Base-by-base conservation (phyloP, 2,329 filamentous ascomycete genomes). In the Trichoderma pleuroti region DNA sequence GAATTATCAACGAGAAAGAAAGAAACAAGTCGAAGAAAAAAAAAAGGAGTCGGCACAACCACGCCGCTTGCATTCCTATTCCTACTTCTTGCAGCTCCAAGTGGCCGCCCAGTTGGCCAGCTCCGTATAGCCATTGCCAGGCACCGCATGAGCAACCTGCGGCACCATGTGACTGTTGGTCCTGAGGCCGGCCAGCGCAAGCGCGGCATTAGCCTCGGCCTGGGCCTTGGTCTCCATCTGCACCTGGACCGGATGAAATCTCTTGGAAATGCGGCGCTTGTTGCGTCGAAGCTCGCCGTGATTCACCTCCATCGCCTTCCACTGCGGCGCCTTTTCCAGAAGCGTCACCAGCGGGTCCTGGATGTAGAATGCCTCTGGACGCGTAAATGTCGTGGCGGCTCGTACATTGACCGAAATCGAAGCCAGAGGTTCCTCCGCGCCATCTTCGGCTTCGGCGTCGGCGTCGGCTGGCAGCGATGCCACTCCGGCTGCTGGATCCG, bases 371-470 rank as follows among this genome's bases (percentile, higher is more conserved):
- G 75, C 71, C 8, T 78, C 72, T 24, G 70, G 70, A 32, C 70
- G 74, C 9, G 71, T 71, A 42, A 74, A 76, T 14, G 60, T 39
- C 39, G 57, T 71, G 5, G 72, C 72, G 32, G 71, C 74, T 4
- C 77, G 76, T 71, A 78, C 65, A 59, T 81, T 81, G 12, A 76
- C 73, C 18, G 80, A 81, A 32, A 81, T 74, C 1, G 76, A 74
- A 16, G 75, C 64, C 7, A 81, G 70, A 3, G 79, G 77, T 3
- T 78, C 78, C 0, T 74, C 62, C 0, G 75, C 75, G 7, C 75
- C 74, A 28, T 74, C 77, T 16, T 34, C 72, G 0, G 79, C 79
- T 16, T 34, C 72, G 0, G 79, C 79, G 71, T 34, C 72, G 0
- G 79, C 79, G 71, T 81, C 80, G 60, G 81, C 71, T 4, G 78